Percentiles rank a stretch among this genome's conserved stretches.
These are phyloP conservation scores for Calvatia gigantea DNA, from an alignment of 768 basidiomycete genomes.

Conservation along the genomic window DNA sequence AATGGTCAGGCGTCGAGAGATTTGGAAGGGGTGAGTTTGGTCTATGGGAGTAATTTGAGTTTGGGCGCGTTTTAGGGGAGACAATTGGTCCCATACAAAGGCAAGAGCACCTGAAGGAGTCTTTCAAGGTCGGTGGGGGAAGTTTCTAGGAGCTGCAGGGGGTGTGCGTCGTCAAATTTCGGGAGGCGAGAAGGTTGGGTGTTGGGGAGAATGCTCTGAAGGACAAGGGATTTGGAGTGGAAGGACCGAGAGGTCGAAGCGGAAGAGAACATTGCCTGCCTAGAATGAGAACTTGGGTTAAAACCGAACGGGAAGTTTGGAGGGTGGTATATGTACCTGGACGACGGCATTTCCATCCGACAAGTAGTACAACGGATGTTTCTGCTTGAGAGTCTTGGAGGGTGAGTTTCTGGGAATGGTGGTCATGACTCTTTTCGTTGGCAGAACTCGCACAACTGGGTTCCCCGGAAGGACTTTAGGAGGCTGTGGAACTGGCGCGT, in stretches of 20 bases:
- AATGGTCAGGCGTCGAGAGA: conserved; percentile 5
- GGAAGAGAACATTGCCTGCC: conserved; percentile 53
- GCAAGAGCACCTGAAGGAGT: conserved; percentile 4
- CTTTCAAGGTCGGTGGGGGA: conserved; percentile 1
- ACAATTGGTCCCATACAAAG: not conserved
- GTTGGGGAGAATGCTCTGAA: conserved; percentile 31
- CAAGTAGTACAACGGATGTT: conserved; percentile 28
- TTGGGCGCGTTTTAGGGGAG: too few species aligned
- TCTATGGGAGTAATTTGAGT: not conserved
- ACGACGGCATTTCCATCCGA: conserved; percentile 29
- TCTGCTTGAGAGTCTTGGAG: conserved; percentile 1
- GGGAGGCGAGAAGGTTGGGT: conserved; percentile 20
- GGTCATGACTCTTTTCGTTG: not conserved
- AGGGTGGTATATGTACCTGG: conserved; percentile 18
- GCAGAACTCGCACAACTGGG: too few species aligned
- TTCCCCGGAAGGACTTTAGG: too few species aligned
- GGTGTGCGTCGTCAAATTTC: conserved; percentile 26
- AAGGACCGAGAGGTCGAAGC: conserved; percentile 45
- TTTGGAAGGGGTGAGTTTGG: not conserved
- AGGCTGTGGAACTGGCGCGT: too few species aligned
- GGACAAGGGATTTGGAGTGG: conserved; percentile 30
- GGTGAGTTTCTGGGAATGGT: not conserved
- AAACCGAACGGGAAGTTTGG: not conserved
- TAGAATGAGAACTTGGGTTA: conserved; percentile 17
- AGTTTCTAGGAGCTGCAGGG: conserved; percentile 31